Evolutionary conservation across 768 basidiomycete species (phyloP), one percentile per base, ranked within the genome.

Genomic region (Boletus vermiculosoides): DNA sequence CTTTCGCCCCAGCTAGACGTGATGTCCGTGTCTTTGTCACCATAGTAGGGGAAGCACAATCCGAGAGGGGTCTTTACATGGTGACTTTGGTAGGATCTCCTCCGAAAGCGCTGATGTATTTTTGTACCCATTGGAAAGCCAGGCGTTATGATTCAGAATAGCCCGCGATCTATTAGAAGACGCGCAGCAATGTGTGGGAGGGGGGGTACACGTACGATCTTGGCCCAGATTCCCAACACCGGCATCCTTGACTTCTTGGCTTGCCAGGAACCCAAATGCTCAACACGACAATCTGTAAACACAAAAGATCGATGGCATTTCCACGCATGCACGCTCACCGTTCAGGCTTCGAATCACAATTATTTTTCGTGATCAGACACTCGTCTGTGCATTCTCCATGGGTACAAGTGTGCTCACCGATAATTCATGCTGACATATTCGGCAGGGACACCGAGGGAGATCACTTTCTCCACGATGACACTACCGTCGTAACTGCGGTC

Each of bases 81-180:
- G 73, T 66, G 8, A 77, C 78, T 69, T 78, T 76, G 13, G n/a
- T 63, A n/a, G 73, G 74, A 58, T 81, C 82, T 15, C 85, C 86
- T 11, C 87, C 86, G 59, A 88, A 89, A 0, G 68, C 66, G 16
- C 61, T 73, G 44, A 88, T 85, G 60, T 88, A 81, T 23, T 76
- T 67, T 61, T 87, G 82, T 0, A 88, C 78, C 87, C 80, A 84
- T 58, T 74, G 60, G 11, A 82, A 63, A 1, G 80, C 81, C 11
- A 72, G 58, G 12, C 71, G 63, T 51, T 71, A 69, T 78, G 60
- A 8, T 45, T 8, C 16, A 1, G 18, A 25, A 28, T 15, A 13
- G 36, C 53, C 25, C 1, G 15, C 2, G 5, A n/a, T 30, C 13
- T 8, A 16, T 51, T 3, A 44, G 15, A 36, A 15, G 18, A 9